Evolutionary conservation across 129 eudicot genomes (phyloP), one percentile per base, ranked within the genome.

Genomic region (Glebionis coronaria): DNA sequence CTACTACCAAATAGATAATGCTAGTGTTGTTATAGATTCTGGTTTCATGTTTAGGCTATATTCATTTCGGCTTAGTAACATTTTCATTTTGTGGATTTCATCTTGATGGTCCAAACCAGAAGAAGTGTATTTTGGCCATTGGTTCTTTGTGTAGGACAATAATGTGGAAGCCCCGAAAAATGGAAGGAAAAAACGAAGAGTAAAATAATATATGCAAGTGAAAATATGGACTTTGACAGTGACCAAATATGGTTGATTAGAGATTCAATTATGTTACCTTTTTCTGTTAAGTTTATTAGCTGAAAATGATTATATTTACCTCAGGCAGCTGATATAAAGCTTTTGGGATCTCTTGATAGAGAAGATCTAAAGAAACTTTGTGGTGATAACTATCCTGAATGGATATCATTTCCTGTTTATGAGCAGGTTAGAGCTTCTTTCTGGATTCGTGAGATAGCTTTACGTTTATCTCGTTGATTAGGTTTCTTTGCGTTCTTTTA

Each of bases 321-420:
- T 56, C 96, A 93, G 97, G 98, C 97, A 51, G 90, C 82, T 67
- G 98, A 89, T 70, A 76, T 88, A 69, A 93, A 86, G 69, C 86
- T 82, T 70, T 87, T 93, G 42, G 90, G 88, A 63, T 78, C 98
- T 31, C 92, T 93, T 45, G 81, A 66, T 64, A 86, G 97, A 87
- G 97, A 93, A 47, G 97, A 93, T 67, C 21, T 93, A 70, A 88
- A 79, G 76, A 86, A 89, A 82, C 82, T 93, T 2, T 93, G 98
- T 51, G 98, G 97, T 19, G 97, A 93, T 12, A 89, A 81, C 64
- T 82, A 84, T 80, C 97, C 98, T 2, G 90, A 88, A 57, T 89
- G 98, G 98, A 86, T 93, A 72, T 93, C 98, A 3, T 93, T 93
- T 70, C 98, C 98, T 49, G 95, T 88, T 63, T 93, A 73, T 69